phyloP scores from a whole-genome alignment of 306 rosid genomes.

The Cyamopsis tetragonoloba region DNA sequence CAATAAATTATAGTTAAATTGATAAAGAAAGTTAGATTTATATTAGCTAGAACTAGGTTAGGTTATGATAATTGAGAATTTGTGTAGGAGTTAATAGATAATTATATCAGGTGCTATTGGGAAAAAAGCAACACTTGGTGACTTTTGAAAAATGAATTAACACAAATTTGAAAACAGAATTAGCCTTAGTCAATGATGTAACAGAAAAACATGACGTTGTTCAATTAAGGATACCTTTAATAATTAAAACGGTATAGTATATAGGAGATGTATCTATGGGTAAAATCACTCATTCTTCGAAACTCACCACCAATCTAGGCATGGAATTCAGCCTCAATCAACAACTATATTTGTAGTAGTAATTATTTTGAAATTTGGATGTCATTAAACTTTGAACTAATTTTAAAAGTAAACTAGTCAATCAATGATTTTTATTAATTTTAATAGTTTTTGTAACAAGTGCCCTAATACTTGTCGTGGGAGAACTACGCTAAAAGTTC shows the following conservation, averaged over 20 bases:
- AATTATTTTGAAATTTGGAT: too few species aligned
- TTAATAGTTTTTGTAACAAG: too few species aligned
- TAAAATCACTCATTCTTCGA: conserved; percentile 18
- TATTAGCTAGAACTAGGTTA: background rate
- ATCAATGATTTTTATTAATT: too few species aligned
- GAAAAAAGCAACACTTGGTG: background rate
- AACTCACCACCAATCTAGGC: background rate
- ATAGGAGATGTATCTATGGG: too few species aligned
- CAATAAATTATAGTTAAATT: too few species aligned
- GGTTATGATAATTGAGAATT: background rate
- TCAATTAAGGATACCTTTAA: conserved; percentile 2
- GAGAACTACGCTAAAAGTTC: too few species aligned
- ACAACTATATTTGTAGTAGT: too few species aligned
- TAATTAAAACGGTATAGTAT: too few species aligned
- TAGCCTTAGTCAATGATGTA: conserved; percentile 20
- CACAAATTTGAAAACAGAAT: conserved; percentile 1
- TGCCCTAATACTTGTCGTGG: too few species aligned
- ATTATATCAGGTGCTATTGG: conserved; percentile 21
- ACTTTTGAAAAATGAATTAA: conserved; percentile 17
- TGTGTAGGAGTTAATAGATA: background rate
- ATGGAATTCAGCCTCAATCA: conserved; percentile 19
- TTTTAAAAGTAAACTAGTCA: too few species aligned
- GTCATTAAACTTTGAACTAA: too few species aligned
- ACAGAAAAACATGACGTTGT: background rate
- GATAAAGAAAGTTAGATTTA: background rate